Conservation (phyloP, 768 basidiomycete species). For the Hericium erinaceus region DNA sequence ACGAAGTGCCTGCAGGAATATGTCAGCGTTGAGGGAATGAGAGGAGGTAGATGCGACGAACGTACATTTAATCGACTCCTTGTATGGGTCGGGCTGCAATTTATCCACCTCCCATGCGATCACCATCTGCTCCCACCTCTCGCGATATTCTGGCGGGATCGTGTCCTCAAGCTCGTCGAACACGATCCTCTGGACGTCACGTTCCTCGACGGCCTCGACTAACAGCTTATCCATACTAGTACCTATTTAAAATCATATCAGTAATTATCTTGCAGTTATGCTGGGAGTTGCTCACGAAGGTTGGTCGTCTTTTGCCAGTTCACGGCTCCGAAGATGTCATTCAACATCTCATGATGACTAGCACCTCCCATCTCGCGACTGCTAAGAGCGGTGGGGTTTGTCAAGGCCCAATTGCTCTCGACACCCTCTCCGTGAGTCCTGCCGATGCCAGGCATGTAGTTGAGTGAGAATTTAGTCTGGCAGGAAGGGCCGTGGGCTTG, state of each 20-base stretch:
- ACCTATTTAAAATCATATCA: not conserved
- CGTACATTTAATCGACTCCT: not conserved
- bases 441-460: conserved; percentile 6
- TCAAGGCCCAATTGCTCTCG: conserved; percentile 11
- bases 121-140: not conserved
- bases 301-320: conserved; percentile 8
- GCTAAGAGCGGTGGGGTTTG: conserved; percentile 3
- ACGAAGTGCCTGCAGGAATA: not conserved
- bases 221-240: not conserved
- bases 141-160: not conserved
- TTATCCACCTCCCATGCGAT: not conserved
- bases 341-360: conserved; percentile 6
- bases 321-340: conserved; percentile 7
- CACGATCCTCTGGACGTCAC: not conserved
- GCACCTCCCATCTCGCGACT: conserved; percentile 11
- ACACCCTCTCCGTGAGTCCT: conserved; percentile 14
- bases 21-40: not conserved
- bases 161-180: not conserved
- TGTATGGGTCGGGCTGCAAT: not conserved
- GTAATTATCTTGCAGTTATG: no score
- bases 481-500: conserved; percentile 12
- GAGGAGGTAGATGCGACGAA: not conserved
- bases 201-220: not conserved
- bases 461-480: conserved; percentile 9
- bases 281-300: not conserved